Evolutionary conservation across 2,329 filamentous ascomycete species (phyloP).

Genomic region (Curvularia eragrostidis): DNA sequence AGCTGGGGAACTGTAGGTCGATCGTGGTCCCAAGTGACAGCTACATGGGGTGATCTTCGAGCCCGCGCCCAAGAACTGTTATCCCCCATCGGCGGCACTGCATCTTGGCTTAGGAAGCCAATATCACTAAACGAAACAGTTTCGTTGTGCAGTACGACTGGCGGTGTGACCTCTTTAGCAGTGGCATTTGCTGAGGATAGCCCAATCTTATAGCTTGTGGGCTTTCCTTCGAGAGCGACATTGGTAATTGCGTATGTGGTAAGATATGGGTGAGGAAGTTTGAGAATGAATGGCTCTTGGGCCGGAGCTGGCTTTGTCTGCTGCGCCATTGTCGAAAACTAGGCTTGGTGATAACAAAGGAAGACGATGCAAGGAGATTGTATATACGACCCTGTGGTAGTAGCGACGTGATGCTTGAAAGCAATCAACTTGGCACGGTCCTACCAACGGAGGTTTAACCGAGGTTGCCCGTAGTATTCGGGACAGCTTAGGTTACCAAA

Average conservation of each 20-base stretch:
- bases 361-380: constrained; percentile 1
- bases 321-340: constrained; percentile 29
- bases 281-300: constrained; percentile 38
- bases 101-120: constrained; percentile 32
- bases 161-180: constrained; percentile 32
- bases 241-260: constrained; percentile 44
- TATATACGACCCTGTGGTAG: constrained; percentile 14
- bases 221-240: constrained; percentile 28
- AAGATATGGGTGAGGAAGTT: constrained; percentile 49
- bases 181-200: constrained; percentile 27
- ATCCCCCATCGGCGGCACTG: constrained; percentile 37
- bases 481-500: constrained; percentile 19
- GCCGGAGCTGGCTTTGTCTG: constrained; percentile 21
- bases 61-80: constrained; percentile 55
- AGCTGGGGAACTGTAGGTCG: constrained; percentile 55
- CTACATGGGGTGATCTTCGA: constrained; percentile 53
- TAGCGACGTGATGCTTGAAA: constrained; percentile 18
- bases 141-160: constrained; percentile 37
- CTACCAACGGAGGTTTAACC: constrained; percentile 24
- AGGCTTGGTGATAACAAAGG: constrained; percentile 5
- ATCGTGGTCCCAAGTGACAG: constrained; percentile 52
- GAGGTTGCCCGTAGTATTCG: constrained; percentile 32
- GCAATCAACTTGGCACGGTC: constrained; percentile 11
- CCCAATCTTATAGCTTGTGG: constrained; percentile 29
- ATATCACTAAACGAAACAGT: constrained; percentile 41